Base-by-base conservation (phyloP, 441 rosid genomes). In the Geranium incanum region DNA sequence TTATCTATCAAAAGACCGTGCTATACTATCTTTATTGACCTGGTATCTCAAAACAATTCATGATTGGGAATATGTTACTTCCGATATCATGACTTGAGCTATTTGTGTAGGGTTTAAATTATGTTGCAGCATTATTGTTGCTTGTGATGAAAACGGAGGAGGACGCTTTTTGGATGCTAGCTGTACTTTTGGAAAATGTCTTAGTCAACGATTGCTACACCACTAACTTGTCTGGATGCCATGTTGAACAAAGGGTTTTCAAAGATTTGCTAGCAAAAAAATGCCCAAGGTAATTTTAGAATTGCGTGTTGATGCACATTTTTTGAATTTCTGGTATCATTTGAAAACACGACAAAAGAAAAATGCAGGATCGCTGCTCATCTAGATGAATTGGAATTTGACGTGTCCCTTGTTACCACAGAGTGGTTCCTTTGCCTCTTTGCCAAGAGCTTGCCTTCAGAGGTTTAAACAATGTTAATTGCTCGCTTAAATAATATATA, bases 91-190 rank as follows among this genome's bases (percentile, higher is more conserved):
- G 55, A 76, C 59, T 69, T 15, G 15, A 68, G 71, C 12, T 60
- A 39, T 68, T 15, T 50, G 74, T 74, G 43, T 85, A 95, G 99
- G 99, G 99, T 8, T 78, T 95, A 81, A 95, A 95, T 80, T 90
- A 92, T 28, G 99, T 95, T 72, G 98, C 95, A 18, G 99, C 99
- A 1, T 78, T 95, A 68, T 76, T 95, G 60, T 86, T 95, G 70
- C 98, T 95, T 70, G 99, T 95, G 75, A 92, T 95, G 99, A 95
- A 95, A 87, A 95, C 99, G 0, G 96, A 92, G 81, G 98, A 95
- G 85, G 99, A 95, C 73, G 96, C 92, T 11, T 95, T 95, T 77
- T 95, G 99, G 99, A 92, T 92, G 96, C 85, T 95, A 48, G 95
- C 98, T 0, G 98, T 95, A 59, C 93, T 95, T 48, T 76, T 95